Conservation (phyloP, 257 asterid species). For the Cynanchum wilfordii region DNA sequence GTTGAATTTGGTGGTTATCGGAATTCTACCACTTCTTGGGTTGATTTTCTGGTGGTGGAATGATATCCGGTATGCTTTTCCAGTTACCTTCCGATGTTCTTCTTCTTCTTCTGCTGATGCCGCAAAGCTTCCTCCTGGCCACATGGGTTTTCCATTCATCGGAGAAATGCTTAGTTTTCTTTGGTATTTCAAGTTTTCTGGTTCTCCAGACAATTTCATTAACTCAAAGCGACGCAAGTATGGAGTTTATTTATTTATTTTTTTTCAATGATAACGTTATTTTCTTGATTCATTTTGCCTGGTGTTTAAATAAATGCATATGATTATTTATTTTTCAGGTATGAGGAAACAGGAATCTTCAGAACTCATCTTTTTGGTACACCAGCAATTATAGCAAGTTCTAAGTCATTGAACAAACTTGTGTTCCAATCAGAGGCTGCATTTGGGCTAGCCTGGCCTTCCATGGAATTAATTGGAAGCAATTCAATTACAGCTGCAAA, state of each 20-base stretch:
- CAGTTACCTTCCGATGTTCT: slow-evolving; percentile 16
- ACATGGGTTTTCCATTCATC: slow-evolving; percentile 52
- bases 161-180: slow-evolving; percentile 49
- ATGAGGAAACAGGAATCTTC: slow-evolving; percentile 47
- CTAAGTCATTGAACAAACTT: slow-evolving; percentile 39
- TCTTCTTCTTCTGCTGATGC: slow-evolving; percentile 6
- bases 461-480: slow-evolving; percentile 32
- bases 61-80: slow-evolving; percentile 38
- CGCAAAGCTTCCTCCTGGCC: slow-evolving; percentile 47
- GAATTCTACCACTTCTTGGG: slow-evolving; percentile 20
- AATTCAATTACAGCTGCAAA: slow-evolving; percentile 26
- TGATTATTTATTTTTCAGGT: slow-evolving; percentile 28
- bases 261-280: neutral
- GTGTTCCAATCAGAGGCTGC: slow-evolving; percentile 33
- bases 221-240: slow-evolving; percentile 42
- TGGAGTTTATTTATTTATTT: neutral
- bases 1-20: slow-evolving; percentile 17
- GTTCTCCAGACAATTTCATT: slow-evolving; percentile 49
- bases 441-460: slow-evolving; percentile 30
- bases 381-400: slow-evolving; percentile 41
- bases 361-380: slow-evolving; percentile 49
- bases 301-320: neutral
- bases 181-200: slow-evolving; percentile 45
- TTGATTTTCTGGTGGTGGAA: slow-evolving; percentile 46
- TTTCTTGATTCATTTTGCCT: neutral